phyloP scores from a whole-genome alignment of 1,284 basidiomycete species.

The Thecaphora thlaspeos region DNA sequence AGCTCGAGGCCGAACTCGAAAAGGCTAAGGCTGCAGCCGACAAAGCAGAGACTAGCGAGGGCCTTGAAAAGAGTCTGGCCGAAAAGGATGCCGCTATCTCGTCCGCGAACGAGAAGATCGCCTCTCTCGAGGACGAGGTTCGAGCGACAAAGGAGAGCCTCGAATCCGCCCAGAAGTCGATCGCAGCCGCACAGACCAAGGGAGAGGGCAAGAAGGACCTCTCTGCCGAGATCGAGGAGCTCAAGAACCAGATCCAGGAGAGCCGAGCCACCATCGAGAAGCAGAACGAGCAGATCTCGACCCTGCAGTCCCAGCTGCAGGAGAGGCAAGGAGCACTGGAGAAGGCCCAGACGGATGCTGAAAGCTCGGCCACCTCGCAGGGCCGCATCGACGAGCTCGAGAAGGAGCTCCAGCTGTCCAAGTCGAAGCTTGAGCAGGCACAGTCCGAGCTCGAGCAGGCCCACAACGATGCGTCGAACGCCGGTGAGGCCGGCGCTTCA shows the following conservation, averaged over 20 bases:
- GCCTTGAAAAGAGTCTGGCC: background rate
- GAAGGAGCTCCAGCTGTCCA: background rate
- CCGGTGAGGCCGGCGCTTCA: too few relatives aligned
- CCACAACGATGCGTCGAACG: too few relatives aligned
- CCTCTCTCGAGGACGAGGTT: constrained; percentile 32
- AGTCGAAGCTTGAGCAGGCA: background rate
- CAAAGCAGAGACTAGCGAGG: too few relatives aligned
- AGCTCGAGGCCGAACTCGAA: constrained; percentile 24
- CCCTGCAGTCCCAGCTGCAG: too few relatives aligned
- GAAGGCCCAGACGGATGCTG: too few relatives aligned
- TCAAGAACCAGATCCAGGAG: constrained; percentile 2
- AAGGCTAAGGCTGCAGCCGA: constrained; percentile 6
- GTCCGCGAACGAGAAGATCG: constrained; percentile 30
- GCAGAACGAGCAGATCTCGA: too few relatives aligned
- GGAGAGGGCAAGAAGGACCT: background rate
- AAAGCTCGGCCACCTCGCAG: too few relatives aligned
- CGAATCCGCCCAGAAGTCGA: constrained; percentile 5
- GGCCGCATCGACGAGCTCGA: constrained; percentile 12
- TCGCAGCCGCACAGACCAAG: constrained; percentile 14
- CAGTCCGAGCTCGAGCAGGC: background rate
- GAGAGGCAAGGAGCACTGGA: too few relatives aligned
- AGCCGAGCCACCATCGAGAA: too few relatives aligned
- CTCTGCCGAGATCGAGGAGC: background rate
- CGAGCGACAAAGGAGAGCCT: too few relatives aligned
- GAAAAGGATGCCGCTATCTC: constrained; percentile 20